phyloP scores from a whole-genome alignment of 495 filamentous ascomycete genomes.

The Amorphotheca resinae region DNA sequence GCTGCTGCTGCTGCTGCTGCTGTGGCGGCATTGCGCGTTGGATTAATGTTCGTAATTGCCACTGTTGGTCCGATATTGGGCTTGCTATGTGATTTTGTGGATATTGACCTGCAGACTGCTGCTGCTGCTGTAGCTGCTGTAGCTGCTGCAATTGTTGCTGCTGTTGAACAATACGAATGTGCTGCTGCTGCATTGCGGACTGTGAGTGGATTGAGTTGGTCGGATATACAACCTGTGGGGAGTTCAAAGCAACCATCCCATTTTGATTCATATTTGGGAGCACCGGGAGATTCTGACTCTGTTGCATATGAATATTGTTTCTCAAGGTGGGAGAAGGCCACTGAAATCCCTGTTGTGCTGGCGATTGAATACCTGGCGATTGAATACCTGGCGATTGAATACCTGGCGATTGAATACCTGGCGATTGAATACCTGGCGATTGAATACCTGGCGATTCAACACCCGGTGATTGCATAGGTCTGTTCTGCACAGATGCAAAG shows the following conservation, averaged over 20 bases:
- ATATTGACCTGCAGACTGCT: neutral
- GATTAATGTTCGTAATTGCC: neutral
- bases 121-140: constrained; percentile 4
- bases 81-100: neutral
- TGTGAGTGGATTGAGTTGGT: constrained; percentile 1
- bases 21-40: neutral
- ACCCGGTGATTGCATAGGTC: constrained; percentile 6
- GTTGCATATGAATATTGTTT: constrained; percentile 2
- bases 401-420: neutral
- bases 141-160: neutral
- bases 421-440: neutral
- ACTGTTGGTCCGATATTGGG: constrained; percentile 8
- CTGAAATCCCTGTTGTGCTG: constrained; percentile 8
- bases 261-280: neutral
- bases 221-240: too few species aligned
- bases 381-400: neutral
- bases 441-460: neutral
- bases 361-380: neutral
- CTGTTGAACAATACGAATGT: constrained; percentile 1
- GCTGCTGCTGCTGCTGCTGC: constrained; percentile 1
- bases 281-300: neutral
- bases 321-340: constrained; percentile 2
- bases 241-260: neutral
- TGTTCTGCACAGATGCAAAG: constrained; percentile 5
- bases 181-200: constrained; percentile 6